Evolutionary conservation across 2,329 filamentous ascomycete genomes (phyloP).

Genomic region (Colletotrichum endophyticum): DNA sequence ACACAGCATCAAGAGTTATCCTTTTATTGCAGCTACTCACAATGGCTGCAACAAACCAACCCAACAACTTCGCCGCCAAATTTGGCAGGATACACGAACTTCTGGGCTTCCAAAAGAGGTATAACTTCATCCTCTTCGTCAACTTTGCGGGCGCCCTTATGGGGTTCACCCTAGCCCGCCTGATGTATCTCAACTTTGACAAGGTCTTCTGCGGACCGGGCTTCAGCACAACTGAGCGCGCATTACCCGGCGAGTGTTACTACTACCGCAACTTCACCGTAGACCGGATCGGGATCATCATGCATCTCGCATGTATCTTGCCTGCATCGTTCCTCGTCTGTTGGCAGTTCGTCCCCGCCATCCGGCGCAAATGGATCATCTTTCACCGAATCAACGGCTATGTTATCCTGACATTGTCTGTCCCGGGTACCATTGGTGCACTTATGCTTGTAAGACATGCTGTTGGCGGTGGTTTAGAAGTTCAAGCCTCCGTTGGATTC

Average conservation of each 20-base stretch:
- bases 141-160: conserved; percentile 46
- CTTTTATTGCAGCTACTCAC: neutral
- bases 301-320: conserved; percentile 48
- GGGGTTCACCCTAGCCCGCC: conserved; percentile 51
- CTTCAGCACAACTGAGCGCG: conserved; percentile 1
- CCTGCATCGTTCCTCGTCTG: conserved; percentile 46
- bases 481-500: conserved; percentile 45
- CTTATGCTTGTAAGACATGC: conserved; percentile 55
- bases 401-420: conserved; percentile 49
- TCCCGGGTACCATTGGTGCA: conserved; percentile 49
- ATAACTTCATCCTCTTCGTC: conserved; percentile 22
- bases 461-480: conserved; percentile 56
- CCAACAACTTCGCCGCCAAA: neutral
- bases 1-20: neutral
- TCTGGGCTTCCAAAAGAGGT: neutral
- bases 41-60: neutral
- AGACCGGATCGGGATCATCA: conserved; percentile 43
- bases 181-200: conserved; percentile 52
- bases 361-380: conserved; percentile 50
- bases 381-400: conserved; percentile 67
- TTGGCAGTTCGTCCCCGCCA: conserved; percentile 51
- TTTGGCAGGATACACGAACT: neutral
- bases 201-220: conserved; percentile 30
- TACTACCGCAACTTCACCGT: conserved; percentile 32
- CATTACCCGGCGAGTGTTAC: conserved; percentile 45